Conservation (phyloP, 2,329 filamentous ascomycete genomes). For the Talaromyces atroroseus region DNA sequence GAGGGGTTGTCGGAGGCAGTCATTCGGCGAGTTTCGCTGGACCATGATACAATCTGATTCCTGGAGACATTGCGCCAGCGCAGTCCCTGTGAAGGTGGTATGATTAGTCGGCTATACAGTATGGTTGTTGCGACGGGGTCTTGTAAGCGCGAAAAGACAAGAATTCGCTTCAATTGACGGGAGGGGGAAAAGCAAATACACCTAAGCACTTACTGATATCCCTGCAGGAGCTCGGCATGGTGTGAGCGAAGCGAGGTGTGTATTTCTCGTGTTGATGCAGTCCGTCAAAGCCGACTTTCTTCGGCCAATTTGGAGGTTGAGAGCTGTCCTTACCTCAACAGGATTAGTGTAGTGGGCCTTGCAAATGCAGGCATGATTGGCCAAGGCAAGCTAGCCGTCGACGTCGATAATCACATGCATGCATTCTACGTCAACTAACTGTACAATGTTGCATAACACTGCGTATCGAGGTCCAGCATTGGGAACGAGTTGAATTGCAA, state of each 20-base stretch:
- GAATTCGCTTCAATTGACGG: not conserved
- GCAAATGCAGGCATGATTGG: not conserved
- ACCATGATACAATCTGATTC: constrained; percentile 96
- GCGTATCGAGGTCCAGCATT: not conserved
- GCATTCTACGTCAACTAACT: not conserved
- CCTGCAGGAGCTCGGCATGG: constrained; percentile 93
- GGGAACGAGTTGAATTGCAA: not conserved
- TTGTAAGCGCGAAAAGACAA: not conserved
- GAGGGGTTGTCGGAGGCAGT: constrained; percentile 81
- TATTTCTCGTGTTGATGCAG: not conserved
- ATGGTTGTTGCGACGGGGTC: not conserved
- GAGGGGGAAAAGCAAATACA: not conserved
- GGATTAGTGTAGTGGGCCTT: not conserved
- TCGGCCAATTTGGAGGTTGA: not conserved
- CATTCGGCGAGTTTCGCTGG: constrained; percentile 75
- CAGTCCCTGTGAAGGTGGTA: constrained; percentile 59
- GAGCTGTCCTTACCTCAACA: not conserved
- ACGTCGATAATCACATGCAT: constrained; percentile 9
- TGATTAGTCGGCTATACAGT: constrained; percentile 13
- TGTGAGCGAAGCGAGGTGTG: not conserved
- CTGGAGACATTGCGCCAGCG: constrained; percentile 90
- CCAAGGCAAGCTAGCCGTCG: not conserved
- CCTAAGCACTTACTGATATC: constrained; percentile 70
- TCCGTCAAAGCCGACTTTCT: not conserved
- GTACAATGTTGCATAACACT: not conserved